Evolutionary conservation across 148 eudicot genomes (phyloP).

Genomic region (Fagopyrum tataricum): DNA sequence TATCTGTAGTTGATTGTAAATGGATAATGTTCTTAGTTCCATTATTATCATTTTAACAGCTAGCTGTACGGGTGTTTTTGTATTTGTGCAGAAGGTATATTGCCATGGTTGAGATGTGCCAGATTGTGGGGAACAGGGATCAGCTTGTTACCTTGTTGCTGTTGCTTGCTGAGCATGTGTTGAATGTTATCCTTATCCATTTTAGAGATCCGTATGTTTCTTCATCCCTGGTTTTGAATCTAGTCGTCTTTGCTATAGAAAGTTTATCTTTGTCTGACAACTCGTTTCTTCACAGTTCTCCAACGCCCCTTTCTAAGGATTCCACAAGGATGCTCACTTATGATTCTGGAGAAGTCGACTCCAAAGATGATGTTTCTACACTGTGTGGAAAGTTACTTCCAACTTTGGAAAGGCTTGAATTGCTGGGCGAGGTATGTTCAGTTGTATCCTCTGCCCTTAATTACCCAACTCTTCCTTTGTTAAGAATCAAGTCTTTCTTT

Average conservation of each 20-base stretch:
- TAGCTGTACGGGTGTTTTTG: neutral
- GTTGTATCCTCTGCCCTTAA: neutral
- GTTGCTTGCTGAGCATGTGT: conserved; percentile 69
- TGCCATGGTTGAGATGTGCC: conserved; percentile 93
- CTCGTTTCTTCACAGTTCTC: conserved; percentile 28
- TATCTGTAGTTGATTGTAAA: conserved; percentile 1
- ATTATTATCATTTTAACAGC: neutral
- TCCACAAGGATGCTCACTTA: conserved; percentile 30
- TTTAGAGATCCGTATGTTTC: conserved; percentile 67
- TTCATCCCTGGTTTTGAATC: neutral
- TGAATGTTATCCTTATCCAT: conserved; percentile 79
- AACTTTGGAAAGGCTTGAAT: conserved; percentile 77
- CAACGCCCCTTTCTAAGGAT: conserved; percentile 25
- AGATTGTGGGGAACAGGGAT: conserved; percentile 73
- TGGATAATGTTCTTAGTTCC: neutral
- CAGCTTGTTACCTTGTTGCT: conserved; percentile 69
- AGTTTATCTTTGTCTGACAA: neutral
- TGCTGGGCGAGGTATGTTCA: conserved; percentile 59
- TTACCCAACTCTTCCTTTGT: no score
- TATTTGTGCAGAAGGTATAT: conserved; percentile 54
- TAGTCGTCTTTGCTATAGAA: neutral
- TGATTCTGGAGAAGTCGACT: conserved; percentile 29
- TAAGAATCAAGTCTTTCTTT: no score
- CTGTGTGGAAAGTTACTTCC: conserved; percentile 62
- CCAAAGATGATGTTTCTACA: conserved; percentile 31